Percentiles rank a stretch among this genome's conserved stretches.
Conservation (phyloP, 2,329 filamentous ascomycete genomes). For the Xylaria sp. region DNA sequence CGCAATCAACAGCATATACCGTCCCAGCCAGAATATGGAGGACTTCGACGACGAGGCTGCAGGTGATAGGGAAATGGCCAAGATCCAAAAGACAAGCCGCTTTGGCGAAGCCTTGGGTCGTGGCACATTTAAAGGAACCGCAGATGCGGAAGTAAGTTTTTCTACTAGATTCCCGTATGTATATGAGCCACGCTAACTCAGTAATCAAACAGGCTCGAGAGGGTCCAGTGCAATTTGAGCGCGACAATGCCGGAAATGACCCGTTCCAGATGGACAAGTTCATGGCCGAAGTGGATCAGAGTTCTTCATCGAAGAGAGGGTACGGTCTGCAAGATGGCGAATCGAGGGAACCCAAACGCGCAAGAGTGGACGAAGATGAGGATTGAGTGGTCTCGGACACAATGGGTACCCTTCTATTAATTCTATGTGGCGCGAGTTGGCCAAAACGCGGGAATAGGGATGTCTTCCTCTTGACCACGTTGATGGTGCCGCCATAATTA, state of each 20-base stretch:
- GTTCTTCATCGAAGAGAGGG: constrained; percentile 72
- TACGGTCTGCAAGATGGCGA: constrained; percentile 79
- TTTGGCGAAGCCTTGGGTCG: constrained; percentile 88
- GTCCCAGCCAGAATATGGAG: constrained; percentile 77
- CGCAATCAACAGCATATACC: constrained; percentile 92
- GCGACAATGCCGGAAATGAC: constrained; percentile 73
- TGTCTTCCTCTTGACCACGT: not conserved
- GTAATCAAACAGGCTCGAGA: constrained; percentile 69
- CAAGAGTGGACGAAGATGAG: constrained; percentile 76
- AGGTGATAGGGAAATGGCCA: constrained; percentile 84
- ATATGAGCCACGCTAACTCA: constrained; percentile 47
- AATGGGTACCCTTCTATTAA: constrained; percentile 6
- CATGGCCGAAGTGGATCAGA: constrained; percentile 79
- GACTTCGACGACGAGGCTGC: constrained; percentile 82
- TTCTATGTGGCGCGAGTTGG: not conserved
- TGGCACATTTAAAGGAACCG: constrained; percentile 90
- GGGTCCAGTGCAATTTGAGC: constrained; percentile 96
- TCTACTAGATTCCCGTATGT: constrained; percentile 1
- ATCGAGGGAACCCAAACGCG: constrained; percentile 72
- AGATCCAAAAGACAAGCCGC: constrained; percentile 84
- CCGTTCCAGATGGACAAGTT: constrained; percentile 96
- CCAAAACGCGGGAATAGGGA: not conserved
- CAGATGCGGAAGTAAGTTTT: constrained; percentile 76
- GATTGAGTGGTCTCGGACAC: constrained; percentile 36
- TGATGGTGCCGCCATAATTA: not conserved